These are phyloP conservation scores for Rhynchosporium agropyri DNA, from an alignment of 2,329 filamentous ascomycete genomes.

Conservation along the genomic window DNA sequence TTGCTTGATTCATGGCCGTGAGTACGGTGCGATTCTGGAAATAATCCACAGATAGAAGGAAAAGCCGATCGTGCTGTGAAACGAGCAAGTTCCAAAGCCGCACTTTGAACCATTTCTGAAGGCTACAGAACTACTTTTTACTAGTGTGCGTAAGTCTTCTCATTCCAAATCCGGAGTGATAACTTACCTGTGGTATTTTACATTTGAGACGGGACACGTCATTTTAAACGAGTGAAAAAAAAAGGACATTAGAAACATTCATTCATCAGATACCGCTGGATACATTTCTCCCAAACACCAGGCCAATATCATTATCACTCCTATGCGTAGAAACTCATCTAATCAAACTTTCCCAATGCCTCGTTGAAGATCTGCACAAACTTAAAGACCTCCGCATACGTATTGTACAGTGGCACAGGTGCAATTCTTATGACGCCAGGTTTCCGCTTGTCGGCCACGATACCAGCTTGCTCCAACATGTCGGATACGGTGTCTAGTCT, in stretches of 20 bases:
- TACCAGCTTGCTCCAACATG: conserved; percentile 66
- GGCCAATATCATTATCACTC: background rate
- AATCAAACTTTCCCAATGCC: conserved; percentile 32
- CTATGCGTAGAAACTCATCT: background rate
- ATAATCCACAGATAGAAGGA: background rate
- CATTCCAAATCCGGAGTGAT: background rate
- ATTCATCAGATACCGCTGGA: background rate
- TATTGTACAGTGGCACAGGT: conserved; percentile 83
- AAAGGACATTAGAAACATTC: background rate
- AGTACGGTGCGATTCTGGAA: background rate
- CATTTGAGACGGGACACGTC: conserved; percentile 15
- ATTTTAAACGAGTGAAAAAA: background rate
- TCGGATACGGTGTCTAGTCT: conserved; percentile 69
- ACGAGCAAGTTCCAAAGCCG: conserved; percentile 21
- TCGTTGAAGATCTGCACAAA: conserved; percentile 56
- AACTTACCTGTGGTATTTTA: background rate
- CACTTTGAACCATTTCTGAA: conserved; percentile 25
- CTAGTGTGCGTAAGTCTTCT: conserved; percentile 12
- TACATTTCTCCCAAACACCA: background rate
- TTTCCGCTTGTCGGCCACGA: conserved; percentile 81
- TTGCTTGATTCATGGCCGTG: conserved; percentile 24
- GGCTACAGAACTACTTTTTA: conserved; percentile 22
- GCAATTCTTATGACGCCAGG: conserved; percentile 85
- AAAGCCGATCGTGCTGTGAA: background rate
- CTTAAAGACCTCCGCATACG: conserved; percentile 70